A percentile compares a stretch with the other conserved stretches of the same genome.
Evolutionary conservation across 345 rosid genomes (phyloP).

Genomic region (Anastatica hierochuntica): DNA sequence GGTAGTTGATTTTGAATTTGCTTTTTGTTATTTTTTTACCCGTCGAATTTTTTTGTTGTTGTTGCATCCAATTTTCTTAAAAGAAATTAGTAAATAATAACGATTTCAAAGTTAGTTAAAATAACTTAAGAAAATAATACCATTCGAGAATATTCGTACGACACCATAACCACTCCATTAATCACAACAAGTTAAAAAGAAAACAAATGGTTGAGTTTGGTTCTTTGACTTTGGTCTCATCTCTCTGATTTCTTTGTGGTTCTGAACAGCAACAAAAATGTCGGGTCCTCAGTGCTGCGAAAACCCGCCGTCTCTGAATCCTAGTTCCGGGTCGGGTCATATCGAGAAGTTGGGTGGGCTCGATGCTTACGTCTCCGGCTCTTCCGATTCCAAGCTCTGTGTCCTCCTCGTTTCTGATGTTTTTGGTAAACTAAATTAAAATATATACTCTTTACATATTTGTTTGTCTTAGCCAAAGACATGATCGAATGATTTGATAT

Average conservation of each 20-base stretch:
- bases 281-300: conserved; percentile 64
- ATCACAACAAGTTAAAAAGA: no score
- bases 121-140: no score
- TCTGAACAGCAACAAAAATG: conserved; percentile 18
- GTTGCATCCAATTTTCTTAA: no score
- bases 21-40: no score
- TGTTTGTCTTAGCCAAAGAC: neutral
- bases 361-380: conserved; percentile 51
- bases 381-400: conserved; percentile 44
- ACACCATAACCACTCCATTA: no score
- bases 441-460: no score
- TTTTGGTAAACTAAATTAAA: conserved; percentile 32
- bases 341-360: conserved; percentile 58
- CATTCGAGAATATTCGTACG: no score
- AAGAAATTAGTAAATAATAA: no score
- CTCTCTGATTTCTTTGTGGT: no score
- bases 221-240: neutral
- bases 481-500: neutral
- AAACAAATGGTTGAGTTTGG: neutral
- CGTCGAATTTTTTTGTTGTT: no score
- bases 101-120: no score
- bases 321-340: conserved; percentile 48
- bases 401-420: conserved; percentile 57
- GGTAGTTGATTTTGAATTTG: no score
- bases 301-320: conserved; percentile 52